Conservation (phyloP, 164 flowering plant genomes). For the Hamamelis virginiana region DNA sequence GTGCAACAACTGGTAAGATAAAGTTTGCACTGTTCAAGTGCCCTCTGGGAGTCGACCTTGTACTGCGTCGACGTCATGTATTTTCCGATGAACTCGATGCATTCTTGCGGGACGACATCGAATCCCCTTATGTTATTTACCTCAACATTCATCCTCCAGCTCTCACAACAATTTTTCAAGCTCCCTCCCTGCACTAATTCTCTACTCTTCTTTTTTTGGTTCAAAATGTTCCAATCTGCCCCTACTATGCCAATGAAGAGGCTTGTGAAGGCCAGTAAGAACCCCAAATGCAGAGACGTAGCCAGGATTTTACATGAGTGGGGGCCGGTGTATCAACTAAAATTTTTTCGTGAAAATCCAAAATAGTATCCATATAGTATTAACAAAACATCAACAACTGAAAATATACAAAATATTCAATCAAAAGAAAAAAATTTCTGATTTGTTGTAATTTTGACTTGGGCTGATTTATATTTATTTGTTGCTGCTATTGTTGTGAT, state of each 20-base stretch:
- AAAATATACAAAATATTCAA: too few relatives aligned
- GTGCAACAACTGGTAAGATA: conserved; percentile 41
- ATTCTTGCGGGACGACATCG: conserved; percentile 71
- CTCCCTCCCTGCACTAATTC: conserved; percentile 21
- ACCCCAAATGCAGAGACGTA: not conserved
- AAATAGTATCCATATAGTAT: too few relatives aligned
- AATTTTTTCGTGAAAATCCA: too few relatives aligned
- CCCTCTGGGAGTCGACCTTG: conserved; percentile 49
- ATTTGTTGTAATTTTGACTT: too few relatives aligned
- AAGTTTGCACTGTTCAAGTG: conserved; percentile 45
- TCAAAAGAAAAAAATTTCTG: too few relatives aligned
- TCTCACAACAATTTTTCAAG: conserved; percentile 74
- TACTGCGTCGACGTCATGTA: conserved; percentile 78
- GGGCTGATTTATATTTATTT: too few relatives aligned
- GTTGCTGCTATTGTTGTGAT: too few relatives aligned
- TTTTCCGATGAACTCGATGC: conserved; percentile 51
- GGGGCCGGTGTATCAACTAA: too few relatives aligned
- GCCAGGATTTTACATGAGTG: too few relatives aligned
- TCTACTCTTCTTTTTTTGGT: conserved; percentile 15
- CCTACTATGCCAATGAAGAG: conserved; percentile 20
- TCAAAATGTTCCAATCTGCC: conserved; percentile 66
- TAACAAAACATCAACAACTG: too few relatives aligned
- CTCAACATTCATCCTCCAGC: conserved; percentile 84
- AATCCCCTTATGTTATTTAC: conserved; percentile 63
- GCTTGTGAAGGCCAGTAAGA: conserved; percentile 22